These are phyloP conservation scores for Petasospora rhodanensis DNA, from an alignment of 1,139 yeast genomes.

Conservation along the genomic window DNA sequence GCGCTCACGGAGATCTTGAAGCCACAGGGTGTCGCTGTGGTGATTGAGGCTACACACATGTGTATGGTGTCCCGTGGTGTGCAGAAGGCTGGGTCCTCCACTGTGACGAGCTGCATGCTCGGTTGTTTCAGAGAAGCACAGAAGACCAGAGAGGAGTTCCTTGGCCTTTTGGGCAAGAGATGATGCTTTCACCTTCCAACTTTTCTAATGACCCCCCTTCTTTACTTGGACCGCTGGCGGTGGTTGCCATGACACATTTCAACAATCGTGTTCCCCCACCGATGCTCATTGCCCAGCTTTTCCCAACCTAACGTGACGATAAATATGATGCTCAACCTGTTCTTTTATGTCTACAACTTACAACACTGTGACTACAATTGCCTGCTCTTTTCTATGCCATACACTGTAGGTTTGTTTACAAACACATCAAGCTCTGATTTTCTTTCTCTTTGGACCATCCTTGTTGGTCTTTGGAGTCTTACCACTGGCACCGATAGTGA, in stretches of 20 bases:
- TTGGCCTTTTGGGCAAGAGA: slow-evolving; percentile 68
- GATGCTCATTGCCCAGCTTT: too few relatives aligned
- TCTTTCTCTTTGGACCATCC: slow-evolving; percentile 20
- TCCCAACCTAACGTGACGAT: too few relatives aligned
- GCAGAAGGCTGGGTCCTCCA: slow-evolving; percentile 89
- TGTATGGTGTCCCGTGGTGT: slow-evolving; percentile 99
- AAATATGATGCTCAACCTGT: too few relatives aligned
- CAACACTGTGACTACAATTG: too few relatives aligned
- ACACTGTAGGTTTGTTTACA: too few relatives aligned
- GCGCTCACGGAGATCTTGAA: slow-evolving; percentile 85
- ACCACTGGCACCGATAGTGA: slow-evolving; percentile 91
- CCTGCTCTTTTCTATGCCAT: too few relatives aligned
- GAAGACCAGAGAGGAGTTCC: slow-evolving; percentile 93
- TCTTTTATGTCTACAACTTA: too few relatives aligned
- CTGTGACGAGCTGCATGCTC: slow-evolving; percentile 95
- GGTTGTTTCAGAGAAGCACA: slow-evolving; percentile 93
- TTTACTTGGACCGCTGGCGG: too few relatives aligned
- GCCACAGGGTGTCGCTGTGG: slow-evolving; percentile 97
- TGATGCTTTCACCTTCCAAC: slow-evolving; percentile 9
- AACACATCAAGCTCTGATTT: slow-evolving; percentile 17
- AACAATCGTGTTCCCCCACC: too few relatives aligned
- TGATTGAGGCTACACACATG: slow-evolving; percentile 97
- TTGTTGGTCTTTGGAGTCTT: slow-evolving; percentile 37
- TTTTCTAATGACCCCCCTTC: too few relatives aligned
- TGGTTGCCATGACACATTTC: too few relatives aligned